Conservation (phyloP, 2,329 filamentous ascomycete species). For the Pseudocercospora fuligena region DNA sequence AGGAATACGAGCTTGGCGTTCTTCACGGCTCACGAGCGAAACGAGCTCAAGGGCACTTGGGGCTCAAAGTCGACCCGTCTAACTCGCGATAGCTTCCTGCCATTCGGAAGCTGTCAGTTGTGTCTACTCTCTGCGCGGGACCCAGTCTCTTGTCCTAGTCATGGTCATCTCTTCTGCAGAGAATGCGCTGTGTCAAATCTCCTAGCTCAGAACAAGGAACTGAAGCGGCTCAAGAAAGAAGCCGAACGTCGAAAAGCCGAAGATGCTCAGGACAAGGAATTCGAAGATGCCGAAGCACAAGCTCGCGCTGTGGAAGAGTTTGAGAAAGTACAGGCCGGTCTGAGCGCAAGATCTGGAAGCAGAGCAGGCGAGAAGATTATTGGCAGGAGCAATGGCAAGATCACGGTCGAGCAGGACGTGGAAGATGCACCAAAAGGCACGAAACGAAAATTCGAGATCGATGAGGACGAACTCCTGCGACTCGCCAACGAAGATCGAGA, state of each 20-base stretch:
- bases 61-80: conserved; percentile 81
- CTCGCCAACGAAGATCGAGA: conserved; percentile 72
- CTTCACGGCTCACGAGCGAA: conserved; percentile 91
- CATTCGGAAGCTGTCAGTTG: conserved; percentile 85
- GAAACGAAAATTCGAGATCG: conserved; percentile 82
- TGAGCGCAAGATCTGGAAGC: conserved; percentile 49
- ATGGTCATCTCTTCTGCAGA: conserved; percentile 91
- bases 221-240: conserved; percentile 76
- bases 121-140: conserved; percentile 81
- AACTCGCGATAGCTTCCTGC: conserved; percentile 86
- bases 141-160: conserved; percentile 76
- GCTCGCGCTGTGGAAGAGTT: conserved; percentile 78
- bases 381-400: conserved; percentile 44
- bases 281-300: conserved; percentile 71
- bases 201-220: conserved; percentile 88
- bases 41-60: conserved; percentile 81
- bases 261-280: conserved; percentile 65
- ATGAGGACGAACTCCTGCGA: conserved; percentile 74
- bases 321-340: conserved; percentile 77
- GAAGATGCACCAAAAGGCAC: conserved; percentile 46
- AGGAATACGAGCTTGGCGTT: conserved; percentile 90
- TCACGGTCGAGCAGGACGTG: conserved; percentile 36
- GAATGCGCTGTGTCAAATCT: conserved; percentile 93
- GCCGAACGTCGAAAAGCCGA: conserved; percentile 62
- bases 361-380: conserved; percentile 50